A percentile compares a stretch with the other conserved stretches of the same genome.
phyloP scores from a whole-genome alignment of 75 land plant species.

The Selaginella tamariscina region DNA sequence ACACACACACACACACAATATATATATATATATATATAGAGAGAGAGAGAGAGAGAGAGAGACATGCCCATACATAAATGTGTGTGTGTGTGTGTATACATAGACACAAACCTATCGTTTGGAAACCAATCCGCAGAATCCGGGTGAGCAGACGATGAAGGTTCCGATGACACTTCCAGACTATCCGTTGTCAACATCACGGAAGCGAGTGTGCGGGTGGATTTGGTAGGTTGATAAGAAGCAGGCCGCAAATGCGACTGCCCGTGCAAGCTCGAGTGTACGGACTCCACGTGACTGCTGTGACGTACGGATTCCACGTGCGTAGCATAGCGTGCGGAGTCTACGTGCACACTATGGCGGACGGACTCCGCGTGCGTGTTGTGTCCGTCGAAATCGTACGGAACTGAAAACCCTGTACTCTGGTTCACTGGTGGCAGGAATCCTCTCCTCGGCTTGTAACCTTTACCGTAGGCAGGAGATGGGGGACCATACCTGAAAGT shows the following conservation, averaged over 20 bases:
- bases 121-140: constrained; percentile 7
- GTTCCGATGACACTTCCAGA: neutral
- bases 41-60: too few species aligned
- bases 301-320: neutral
- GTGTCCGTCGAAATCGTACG: too few species aligned
- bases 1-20: too few species aligned
- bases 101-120: neutral
- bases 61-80: too few species aligned
- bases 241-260: neutral
- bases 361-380: too few species aligned
- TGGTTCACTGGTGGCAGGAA: neutral
- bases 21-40: too few species aligned
- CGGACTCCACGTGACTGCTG: neutral
- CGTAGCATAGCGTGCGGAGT: neutral
- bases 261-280: neutral
- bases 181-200: neutral
- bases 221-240: neutral
- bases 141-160: neutral
- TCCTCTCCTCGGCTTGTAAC: neutral
- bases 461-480: constrained; percentile 22
- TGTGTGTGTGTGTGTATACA: too few species aligned
- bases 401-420: neutral
- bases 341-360: too few species aligned
- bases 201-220: neutral
- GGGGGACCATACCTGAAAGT: constrained; percentile 25